These are phyloP conservation scores for Furcasterigmium sp. DNA, from an alignment of 2,329 filamentous ascomycete species.

Conservation along the genomic window DNA sequence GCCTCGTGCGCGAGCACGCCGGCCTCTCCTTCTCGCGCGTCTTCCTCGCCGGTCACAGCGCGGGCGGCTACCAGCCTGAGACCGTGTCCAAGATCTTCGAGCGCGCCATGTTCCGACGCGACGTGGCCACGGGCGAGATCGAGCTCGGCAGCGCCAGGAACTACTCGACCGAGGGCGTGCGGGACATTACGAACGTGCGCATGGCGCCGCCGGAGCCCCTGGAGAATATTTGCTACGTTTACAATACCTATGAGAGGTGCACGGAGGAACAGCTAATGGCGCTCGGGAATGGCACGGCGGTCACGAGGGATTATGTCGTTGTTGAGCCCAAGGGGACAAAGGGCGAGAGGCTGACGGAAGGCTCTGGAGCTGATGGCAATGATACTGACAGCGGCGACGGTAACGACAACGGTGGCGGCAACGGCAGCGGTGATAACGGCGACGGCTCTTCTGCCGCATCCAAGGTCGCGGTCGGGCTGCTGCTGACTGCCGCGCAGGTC, in stretches of 20 bases:
- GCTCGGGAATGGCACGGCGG: conserved; percentile 44
- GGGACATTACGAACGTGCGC: conserved; percentile 38
- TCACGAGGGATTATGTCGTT: conserved; percentile 35
- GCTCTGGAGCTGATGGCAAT: too few species aligned
- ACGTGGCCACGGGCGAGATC: conserved; percentile 38
- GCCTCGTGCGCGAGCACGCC: conserved; percentile 60
- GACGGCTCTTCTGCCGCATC: too few species aligned
- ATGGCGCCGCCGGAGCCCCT: conserved; percentile 40
- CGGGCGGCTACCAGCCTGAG: conserved; percentile 42
- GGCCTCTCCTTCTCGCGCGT: conserved; percentile 55
- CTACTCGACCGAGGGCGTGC: conserved; percentile 20
- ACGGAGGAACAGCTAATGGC: conserved; percentile 44
- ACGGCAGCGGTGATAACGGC: too few species aligned
- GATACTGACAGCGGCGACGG: too few species aligned
- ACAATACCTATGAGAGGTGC: conserved; percentile 48
- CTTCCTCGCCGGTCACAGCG: conserved; percentile 50
- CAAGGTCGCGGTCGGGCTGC: too few species aligned
- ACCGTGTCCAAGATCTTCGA: conserved; percentile 41
- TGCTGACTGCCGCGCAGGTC: too few species aligned
- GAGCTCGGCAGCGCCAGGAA: conserved; percentile 3
- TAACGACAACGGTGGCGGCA: too few species aligned
- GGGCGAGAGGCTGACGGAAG: too few species aligned
- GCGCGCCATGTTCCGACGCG: conserved; percentile 39
- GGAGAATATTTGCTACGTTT: conserved; percentile 53
- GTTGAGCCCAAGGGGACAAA: conserved; percentile 6